phyloP scores from a whole-genome alignment of 106 monocot genomes.

The Acanthochlamys bracteata region DNA sequence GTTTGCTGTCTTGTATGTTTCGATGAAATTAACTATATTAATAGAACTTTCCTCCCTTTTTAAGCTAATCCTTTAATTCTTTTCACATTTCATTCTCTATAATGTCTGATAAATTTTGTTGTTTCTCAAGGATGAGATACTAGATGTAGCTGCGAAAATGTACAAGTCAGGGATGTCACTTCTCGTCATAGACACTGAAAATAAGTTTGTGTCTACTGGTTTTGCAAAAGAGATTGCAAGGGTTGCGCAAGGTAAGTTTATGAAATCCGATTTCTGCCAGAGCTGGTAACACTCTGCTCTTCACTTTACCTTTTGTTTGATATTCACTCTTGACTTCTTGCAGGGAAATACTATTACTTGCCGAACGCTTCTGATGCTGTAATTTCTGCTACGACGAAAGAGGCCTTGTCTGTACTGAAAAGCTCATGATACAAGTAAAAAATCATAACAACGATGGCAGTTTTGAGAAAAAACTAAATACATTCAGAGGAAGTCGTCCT shows the following conservation, averaged over 20 bases:
- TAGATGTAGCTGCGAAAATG: constrained; percentile 93
- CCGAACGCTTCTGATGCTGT: constrained; percentile 99
- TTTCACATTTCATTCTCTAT: no score
- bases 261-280: no score
- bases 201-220: constrained; percentile 98
- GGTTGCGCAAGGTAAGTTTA: constrained; percentile 72
- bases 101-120: constrained; percentile 5
- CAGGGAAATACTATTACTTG: constrained; percentile 98
- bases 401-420: constrained; percentile 72
- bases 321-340: background rate
- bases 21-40: no score
- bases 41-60: no score
- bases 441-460: no score
- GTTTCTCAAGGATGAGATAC: constrained; percentile 76
- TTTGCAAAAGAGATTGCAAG: constrained; percentile 98
- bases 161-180: constrained; percentile 98
- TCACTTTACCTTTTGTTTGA: no score
- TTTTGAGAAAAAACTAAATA: no score
- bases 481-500: no score
- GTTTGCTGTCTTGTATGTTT: no score
- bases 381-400: constrained; percentile 86
- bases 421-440: constrained; percentile 58
- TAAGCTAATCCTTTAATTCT: no score
- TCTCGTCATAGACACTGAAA: constrained; percentile 96
- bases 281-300: no score